A percentile compares a stretch with the other conserved stretches of the same genome.
Conservation (phyloP, 2,329 filamentous ascomycete genomes). For the Colletotrichum falcatum region DNA sequence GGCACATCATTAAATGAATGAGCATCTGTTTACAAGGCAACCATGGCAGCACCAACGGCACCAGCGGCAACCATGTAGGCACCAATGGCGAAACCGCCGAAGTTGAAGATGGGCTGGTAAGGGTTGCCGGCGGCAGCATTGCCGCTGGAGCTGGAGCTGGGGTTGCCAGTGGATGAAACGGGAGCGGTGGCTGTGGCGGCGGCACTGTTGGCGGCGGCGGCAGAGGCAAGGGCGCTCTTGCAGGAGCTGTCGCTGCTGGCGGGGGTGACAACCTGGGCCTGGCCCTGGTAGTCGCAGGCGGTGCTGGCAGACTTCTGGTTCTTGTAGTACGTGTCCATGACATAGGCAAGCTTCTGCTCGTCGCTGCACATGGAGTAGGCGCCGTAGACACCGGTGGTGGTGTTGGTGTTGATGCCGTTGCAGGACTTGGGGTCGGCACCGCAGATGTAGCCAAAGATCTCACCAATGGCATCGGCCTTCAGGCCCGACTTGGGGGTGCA, state of each 20-base stretch:
- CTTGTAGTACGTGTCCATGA: conserved; percentile 79
- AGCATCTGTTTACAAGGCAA: conserved; percentile 60
- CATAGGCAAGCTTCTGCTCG: conserved; percentile 78
- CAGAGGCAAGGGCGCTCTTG: conserved; percentile 68
- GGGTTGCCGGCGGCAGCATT: conserved; percentile 46
- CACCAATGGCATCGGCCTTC: conserved; percentile 68
- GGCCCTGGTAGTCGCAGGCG: conserved; percentile 79
- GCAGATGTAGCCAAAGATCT: conserved; percentile 82
- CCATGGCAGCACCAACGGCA: conserved; percentile 64
- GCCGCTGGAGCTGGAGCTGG: conserved; percentile 33
- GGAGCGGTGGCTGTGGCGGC: conserved; percentile 60
- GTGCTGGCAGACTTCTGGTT: conserved; percentile 62
- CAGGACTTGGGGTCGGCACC: conserved; percentile 68
- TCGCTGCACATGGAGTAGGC: conserved; percentile 82
- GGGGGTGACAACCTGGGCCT: conserved; percentile 67
- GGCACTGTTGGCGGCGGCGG: conserved; percentile 66
- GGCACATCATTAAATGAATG: background rate
- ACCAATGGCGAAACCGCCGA: conserved; percentile 62
- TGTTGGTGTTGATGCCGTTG: conserved; percentile 75
- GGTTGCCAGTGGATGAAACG: conserved; percentile 48
- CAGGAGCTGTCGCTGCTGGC: conserved; percentile 65
- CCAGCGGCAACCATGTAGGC: conserved; percentile 65
- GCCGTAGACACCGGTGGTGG: conserved; percentile 76
- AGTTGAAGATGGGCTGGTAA: conserved; percentile 55
- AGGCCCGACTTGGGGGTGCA: conserved; percentile 75